Evolutionary conservation across 2,329 filamentous ascomycete species (phyloP).

Genomic region (Aspergillus oerlinghausenensis): DNA sequence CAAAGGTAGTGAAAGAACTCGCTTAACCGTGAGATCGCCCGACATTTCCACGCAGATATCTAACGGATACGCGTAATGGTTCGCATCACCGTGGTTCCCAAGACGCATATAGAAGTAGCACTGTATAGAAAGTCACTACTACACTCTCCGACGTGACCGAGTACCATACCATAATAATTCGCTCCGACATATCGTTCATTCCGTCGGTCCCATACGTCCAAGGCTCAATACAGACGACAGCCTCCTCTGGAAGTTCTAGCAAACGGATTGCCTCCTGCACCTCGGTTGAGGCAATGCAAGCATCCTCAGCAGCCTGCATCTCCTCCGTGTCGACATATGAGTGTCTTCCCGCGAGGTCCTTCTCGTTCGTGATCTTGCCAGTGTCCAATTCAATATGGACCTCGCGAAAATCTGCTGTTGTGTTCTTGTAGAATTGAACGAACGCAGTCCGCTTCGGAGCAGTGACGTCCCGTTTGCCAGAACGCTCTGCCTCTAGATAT

Average conservation of each 20-base stretch:
- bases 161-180: constrained; percentile 47
- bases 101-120: constrained; percentile 40
- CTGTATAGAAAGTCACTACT: constrained; percentile 4
- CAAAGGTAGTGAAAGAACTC: constrained; percentile 49
- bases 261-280: constrained; percentile 39
- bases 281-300: constrained; percentile 40
- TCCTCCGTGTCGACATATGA: constrained; percentile 36
- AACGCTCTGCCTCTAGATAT: neutral
- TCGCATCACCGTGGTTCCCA: constrained; percentile 44
- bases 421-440: neutral
- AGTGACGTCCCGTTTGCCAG: neutral
- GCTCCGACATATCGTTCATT: constrained; percentile 44
- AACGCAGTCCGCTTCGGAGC: neutral
- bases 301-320: constrained; percentile 47
- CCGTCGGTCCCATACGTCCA: constrained; percentile 53
- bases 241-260: constrained; percentile 43
- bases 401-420: neutral
- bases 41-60: constrained; percentile 51
- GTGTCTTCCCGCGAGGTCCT: constrained; percentile 20
- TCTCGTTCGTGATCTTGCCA: neutral
- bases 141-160: neutral
- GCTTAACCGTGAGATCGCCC: constrained; percentile 45
- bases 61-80: constrained; percentile 56
- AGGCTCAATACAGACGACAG: constrained; percentile 48
- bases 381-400: neutral